Evolutionary conservation across 1,284 basidiomycete species (phyloP), one percentile per base, ranked within the genome.

Genomic region (Spongispora temasekensis): DNA sequence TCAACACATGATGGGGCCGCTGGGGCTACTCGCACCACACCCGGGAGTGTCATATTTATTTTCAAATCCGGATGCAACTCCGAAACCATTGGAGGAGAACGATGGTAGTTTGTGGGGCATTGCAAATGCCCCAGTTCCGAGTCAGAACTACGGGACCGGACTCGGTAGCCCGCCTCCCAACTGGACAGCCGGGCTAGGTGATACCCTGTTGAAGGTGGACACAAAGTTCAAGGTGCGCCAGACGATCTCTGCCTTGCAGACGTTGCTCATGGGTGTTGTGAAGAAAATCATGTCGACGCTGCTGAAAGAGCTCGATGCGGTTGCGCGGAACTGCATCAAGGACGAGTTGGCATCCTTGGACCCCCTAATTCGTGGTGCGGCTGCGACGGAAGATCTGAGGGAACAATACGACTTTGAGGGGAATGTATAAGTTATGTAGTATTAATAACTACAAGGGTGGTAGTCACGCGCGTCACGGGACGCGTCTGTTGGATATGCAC

Each of bases 1-100:
- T 17, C 83, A 88, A 63, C 83, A 89, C 64, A 90, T 90, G 86
- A 87, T 88, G 81, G 90, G 90, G 0, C 87, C 90, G 12, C 77
- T 91, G 15, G 89, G 89, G 6, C 75, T 86, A 10, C 79, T 91
- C 27, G 82, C 87, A 5, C 90, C 90, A 1, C 87, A 90, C 67
- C 90, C 90, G 3, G 90, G 90, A 52, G 89, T 92, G n/a, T 90
- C 89, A 0, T 91, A 92, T 70, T 78, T 92, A 37, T 90, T 92
- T 71, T 78, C 84, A 7, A 77, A 69, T 65, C 71, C 68, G 48
- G 75, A 73, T 23, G 58, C 67, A 34, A 72, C 69, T 23, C 76
- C 71, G 7, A 73, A 74, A 30, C 74, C 76, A 19, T 65, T 73
- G 55, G 71, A 77, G 40, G 80, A 81, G 25, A 76, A 76, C 58